Base-by-base conservation (phyloP, 2,329 filamentous ascomycete genomes). In the Karstenula rhodostoma region DNA sequence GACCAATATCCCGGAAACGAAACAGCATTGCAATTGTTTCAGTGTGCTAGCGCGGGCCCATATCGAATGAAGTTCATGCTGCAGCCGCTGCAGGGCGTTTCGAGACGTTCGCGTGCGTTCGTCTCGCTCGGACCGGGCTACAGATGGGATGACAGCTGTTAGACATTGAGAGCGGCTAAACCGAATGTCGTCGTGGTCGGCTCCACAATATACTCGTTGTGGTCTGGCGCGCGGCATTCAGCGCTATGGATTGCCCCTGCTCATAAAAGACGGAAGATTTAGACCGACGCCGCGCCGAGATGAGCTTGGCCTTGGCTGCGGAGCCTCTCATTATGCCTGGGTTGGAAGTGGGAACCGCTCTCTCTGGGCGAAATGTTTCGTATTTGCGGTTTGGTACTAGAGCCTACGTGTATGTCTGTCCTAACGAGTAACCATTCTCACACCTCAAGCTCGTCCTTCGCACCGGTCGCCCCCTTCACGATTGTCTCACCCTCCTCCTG, bases 391-490 rank as follows among this genome's bases (percentile, higher is more conserved):
- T 10, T 32, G 12, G 29, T 32, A 6, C 2, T 10, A 32, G 29
- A 32, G 29, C 29, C 29, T 32, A 32, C 4, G 2, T n/a, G n/a
- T n/a, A n/a, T n/a, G n/a, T n/a, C 8, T 32, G 29, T 9, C 29
- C 29, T 9, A 10, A 32, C 8, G 29, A 32, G 29, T n/a, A 19
- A 40, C 37, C 37, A n/a, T 9, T n/a, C 33, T 19, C 32, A 37
- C 17, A 1, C 19, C 33, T 52, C 49, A 35, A 52, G 22, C 49
- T 27, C 22, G 3, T 17, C 19, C 23, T 57, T 56, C n/a, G 61
- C 58, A 33, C 40, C 47, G 13, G n/a, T 33, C 53, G 61, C 61
- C 13, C 15, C 32, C 25, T 27, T 37, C 13, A 64, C 52, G 43
- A 64, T 59, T 4, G n/a, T 43, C 48, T 57, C 48, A 19, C 48